phyloP scores from a whole-genome alignment of 257 asterid species.

The Striga asiatica region DNA sequence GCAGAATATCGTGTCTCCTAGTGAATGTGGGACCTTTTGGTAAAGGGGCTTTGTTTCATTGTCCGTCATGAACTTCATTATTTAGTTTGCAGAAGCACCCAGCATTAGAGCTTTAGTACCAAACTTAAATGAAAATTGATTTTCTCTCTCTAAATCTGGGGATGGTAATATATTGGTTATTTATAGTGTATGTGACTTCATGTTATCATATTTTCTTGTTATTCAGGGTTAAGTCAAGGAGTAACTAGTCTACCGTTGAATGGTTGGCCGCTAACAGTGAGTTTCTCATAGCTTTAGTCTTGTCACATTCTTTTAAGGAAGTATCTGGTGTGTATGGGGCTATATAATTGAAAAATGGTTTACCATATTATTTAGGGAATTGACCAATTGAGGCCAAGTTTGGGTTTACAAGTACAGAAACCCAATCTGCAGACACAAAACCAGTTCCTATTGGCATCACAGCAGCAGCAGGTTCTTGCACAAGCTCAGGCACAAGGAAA shows the following conservation, averaged over 20 bases:
- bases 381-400: slow-evolving; percentile 63
- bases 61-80: too few species aligned
- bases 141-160: background rate
- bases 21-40: too few species aligned
- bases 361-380: slow-evolving; percentile 42
- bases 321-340: background rate
- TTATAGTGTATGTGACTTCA: background rate
- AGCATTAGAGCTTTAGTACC: background rate
- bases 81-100: background rate
- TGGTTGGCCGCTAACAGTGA: slow-evolving; percentile 91
- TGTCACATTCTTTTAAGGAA: slow-evolving; percentile 7
- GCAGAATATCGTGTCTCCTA: too few species aligned
- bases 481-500: slow-evolving; percentile 78
- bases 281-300: slow-evolving; percentile 21
- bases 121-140: background rate
- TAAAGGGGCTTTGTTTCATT: too few species aligned
- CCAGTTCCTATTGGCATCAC: slow-evolving; percentile 66
- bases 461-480: slow-evolving; percentile 73
- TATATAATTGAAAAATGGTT: slow-evolving; percentile 4
- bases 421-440: slow-evolving; percentile 54
- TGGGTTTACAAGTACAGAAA: slow-evolving; percentile 75
- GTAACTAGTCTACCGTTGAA: slow-evolving; percentile 69
- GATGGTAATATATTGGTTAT: background rate
- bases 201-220: slow-evolving; percentile 2
- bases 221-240: slow-evolving; percentile 66